Base-by-base conservation (phyloP, 2,329 filamentous ascomycete species). In the Fusarium poae region DNA sequence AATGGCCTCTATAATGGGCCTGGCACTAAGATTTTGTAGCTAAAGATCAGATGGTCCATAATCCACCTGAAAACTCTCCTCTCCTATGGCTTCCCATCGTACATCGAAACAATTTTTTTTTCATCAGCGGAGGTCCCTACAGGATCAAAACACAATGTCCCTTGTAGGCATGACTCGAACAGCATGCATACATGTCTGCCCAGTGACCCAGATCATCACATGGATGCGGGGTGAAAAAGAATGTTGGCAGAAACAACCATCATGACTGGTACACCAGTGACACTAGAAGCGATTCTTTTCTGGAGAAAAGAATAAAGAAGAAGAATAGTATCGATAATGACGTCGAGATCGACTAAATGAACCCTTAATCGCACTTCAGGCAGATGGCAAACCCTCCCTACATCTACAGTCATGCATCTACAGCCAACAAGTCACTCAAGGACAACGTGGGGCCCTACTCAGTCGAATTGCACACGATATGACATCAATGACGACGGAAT, bases 281-380 rank as follows among this genome's bases (percentile, higher is more conserved):
- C 52, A 29, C 44, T 16, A 32, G 42, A 63, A 40, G 43, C 48
- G 48, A 54, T 15, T 52, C 25, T 37, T 40, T 49, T 52, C 50
- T 37, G 18, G 20, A 50, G 37, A 30, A 29, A 35, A 25, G 52
- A 32, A 50, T 5, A 8, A 27, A 15, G 23, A 34, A 50, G 32
- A 37, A 25, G 4, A 21, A 20, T 3, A 25, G 16, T 48, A 49
- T 70, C 39, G 51, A 42, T 18, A 50, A 58, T 69, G 66, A 69
- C 66, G 57, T 69, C 49, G 62, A 34, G 61, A 70, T 69, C 52
- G 70, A 70, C 62, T 57, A 30, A n/a, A 44, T 39, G 20, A 62
- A 66, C 21, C 61, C 49, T 46, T 43, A 50, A 46, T 23, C 39
- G 43, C 37, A 15, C 44, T 29, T 37, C 27, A 63, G 59, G 48